phyloP scores from a whole-genome alignment of 2,329 filamentous ascomycete species.

The Celoporthe dispersa region DNA sequence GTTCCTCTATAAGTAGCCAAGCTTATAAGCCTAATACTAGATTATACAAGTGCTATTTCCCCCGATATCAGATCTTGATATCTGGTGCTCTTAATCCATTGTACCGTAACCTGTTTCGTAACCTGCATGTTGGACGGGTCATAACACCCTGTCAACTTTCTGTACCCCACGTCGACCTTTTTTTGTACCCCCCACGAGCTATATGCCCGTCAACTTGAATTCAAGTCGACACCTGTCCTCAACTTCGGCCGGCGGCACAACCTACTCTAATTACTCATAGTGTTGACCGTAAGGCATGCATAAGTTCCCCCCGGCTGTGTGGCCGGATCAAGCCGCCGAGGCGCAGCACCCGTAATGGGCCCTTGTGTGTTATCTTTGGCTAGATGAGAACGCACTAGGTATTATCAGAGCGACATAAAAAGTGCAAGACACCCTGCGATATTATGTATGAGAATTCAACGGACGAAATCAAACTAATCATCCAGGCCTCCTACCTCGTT shows the following conservation, averaged over 20 bases:
- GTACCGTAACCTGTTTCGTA: no score
- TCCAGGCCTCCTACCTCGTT: neutral
- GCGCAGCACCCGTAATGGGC: neutral
- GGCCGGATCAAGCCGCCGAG: neutral
- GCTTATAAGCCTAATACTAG: no score
- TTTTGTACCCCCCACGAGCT: no score
- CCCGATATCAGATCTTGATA: no score
- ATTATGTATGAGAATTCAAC: neutral
- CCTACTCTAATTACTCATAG: neutral
- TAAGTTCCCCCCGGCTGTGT: neutral
- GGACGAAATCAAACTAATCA: neutral
- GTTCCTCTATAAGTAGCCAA: no score
- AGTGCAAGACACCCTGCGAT: neutral
- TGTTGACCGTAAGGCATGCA: neutral
- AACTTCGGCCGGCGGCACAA: neutral
- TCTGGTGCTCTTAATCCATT: no score
- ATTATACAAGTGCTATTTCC: no score
- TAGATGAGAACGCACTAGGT: no score
- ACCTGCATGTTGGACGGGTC: no score
- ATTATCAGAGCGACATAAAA: neutral
- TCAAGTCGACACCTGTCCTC: conserved; percentile 3
- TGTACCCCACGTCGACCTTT: no score
- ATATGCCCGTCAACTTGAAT: no score
- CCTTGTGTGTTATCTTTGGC: neutral
- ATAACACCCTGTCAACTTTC: no score